These are phyloP conservation scores for Panus rudis DNA, from an alignment of 768 basidiomycete genomes.

Conservation along the genomic window DNA sequence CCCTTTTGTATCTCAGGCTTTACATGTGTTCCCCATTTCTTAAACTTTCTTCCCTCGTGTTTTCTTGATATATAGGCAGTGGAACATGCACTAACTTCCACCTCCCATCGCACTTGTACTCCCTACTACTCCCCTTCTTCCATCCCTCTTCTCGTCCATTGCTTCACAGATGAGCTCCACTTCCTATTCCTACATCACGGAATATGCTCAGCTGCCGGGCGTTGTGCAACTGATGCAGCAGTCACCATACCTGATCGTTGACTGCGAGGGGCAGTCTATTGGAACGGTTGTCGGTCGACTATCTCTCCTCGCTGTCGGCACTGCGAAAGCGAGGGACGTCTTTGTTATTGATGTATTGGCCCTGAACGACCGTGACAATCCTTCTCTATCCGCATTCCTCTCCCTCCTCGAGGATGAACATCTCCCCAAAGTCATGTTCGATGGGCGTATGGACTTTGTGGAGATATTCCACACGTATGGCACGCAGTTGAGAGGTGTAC, in stretches of 20 bases:
- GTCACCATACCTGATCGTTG: constrained; percentile 24
- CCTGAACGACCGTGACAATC: constrained; percentile 8
- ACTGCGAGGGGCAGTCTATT: constrained; percentile 35
- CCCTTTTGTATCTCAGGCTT: too few species aligned
- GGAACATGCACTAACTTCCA: too few species aligned
- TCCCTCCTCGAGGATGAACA: constrained; percentile 22
- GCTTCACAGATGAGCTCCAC: too few species aligned
- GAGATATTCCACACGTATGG: constrained; percentile 27
- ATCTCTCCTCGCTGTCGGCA: constrained; percentile 33
- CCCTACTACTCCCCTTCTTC: too few species aligned
- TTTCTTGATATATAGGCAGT: too few species aligned
- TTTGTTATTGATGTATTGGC: constrained; percentile 34
- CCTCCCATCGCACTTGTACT: too few species aligned
- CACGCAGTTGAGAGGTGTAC: constrained; percentile 24
- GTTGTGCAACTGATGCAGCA: not conserved
- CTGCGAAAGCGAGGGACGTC: constrained; percentile 26
- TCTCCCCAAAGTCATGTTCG: constrained; percentile 35
- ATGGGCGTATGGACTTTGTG: constrained; percentile 34
- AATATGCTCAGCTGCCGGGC: not conserved
- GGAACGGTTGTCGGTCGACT: constrained; percentile 27
- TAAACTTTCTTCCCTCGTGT: too few species aligned
- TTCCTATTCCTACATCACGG: not conserved
- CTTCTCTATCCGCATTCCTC: constrained; percentile 16
- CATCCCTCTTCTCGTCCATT: too few species aligned
- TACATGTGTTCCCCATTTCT: too few species aligned